phyloP scores from a whole-genome alignment of 1,284 basidiomycete genomes.

The Puccinia novopanici region DNA sequence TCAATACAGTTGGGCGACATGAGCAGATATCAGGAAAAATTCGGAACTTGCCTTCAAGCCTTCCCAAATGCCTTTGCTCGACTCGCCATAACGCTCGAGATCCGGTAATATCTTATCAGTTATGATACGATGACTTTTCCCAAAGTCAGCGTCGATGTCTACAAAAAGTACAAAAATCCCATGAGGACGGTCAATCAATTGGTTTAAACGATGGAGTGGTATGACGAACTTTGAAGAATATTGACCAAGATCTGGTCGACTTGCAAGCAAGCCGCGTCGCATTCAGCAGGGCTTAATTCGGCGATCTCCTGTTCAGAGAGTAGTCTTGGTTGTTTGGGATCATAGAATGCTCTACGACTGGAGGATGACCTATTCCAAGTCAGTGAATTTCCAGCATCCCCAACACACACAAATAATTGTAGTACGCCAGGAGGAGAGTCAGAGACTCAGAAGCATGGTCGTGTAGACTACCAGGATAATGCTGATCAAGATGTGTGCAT shows the following conservation, averaged over 20 bases:
- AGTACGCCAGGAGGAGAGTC: background rate
- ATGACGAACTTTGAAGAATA: conserved; percentile 42
- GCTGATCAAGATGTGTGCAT: background rate
- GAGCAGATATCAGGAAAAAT: background rate
- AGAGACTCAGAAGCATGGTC: background rate
- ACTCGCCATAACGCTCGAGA: conserved; percentile 44
- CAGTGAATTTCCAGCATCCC: conserved; percentile 3
- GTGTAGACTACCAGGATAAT: background rate
- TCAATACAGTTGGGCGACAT: background rate
- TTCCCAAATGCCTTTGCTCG: conserved; percentile 44
- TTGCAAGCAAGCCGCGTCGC: conserved; percentile 40
- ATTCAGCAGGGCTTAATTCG: conserved; percentile 28
- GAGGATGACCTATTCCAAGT: conserved; percentile 42
- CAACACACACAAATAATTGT: background rate
- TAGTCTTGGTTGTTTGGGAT: conserved; percentile 40
- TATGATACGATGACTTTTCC: conserved; percentile 31
- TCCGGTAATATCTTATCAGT: conserved; percentile 44
- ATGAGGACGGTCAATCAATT: background rate
- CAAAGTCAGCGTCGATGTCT: conserved; percentile 49
- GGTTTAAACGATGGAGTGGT: background rate
- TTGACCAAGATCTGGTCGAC: conserved; percentile 45
- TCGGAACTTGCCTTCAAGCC: conserved; percentile 33
- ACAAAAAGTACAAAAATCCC: background rate
- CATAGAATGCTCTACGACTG: conserved; percentile 39
- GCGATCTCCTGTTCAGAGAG: conserved; percentile 33